Base-by-base conservation (phyloP, 192 early-diverging fungal species). In the Backusella australiensis region DNA sequence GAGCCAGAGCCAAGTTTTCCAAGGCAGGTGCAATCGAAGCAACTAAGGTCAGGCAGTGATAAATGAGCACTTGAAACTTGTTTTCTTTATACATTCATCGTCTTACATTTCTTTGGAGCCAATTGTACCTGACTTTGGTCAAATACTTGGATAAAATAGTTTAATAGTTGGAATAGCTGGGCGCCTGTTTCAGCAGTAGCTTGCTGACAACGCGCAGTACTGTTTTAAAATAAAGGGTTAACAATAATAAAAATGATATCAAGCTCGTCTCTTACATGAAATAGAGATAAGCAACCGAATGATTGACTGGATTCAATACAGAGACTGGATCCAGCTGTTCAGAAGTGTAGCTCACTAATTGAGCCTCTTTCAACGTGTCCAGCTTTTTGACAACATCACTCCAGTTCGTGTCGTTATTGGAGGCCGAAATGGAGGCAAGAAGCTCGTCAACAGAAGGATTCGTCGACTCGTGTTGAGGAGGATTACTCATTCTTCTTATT, bases 211-310 rank as follows among this genome's bases (percentile, higher is more conserved):
- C 83, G 77, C 34, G 83, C 75, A 21, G 83, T 86, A 72, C 78
- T 77, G 17, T 3, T 26, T 32, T 34, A 26, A 66, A 69, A 32
- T 26, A 34, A 21, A 59, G n/a, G 23, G 4, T 42, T 2, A 68
- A 14, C 4, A 23, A 11, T 12, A 32, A 29, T 29, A 63, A 4
- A 3, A 14, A 63, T 26, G 75, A 21, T 19, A 21, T 1, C 29
- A 38, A 11, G 42, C 11, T n/a, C 8, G 11, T 8, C 12, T 41
- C 82, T 81, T 86, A 86, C 87, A 88, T 79, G 21, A 88, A 88
- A 67, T 86, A 82, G 0, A 86, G 70, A 72, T 85, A 88, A n/a
- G 82, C 87, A 35, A 85, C 71, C 29, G 80, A 83, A 49, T 88
- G 80, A 5, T 21, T 34, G 1, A 71, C 59, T 34, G 86, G 86